Conservation (phyloP, 176 grass and related monocot species). For the Areca catechu region DNA sequence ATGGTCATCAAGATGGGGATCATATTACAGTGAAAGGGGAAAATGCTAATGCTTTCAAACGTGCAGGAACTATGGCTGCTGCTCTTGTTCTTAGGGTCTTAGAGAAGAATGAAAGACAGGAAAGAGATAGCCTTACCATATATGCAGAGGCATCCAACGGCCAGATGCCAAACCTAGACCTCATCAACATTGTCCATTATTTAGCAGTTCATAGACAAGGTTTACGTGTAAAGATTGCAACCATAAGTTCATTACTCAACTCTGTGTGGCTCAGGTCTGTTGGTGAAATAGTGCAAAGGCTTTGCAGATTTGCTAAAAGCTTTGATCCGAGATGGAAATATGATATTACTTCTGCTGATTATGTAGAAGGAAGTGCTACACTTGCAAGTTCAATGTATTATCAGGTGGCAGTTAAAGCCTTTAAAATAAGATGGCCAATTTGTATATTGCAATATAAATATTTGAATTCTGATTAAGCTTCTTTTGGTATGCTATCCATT, state of each 20-base stretch:
- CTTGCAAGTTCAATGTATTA: conserved; percentile 85
- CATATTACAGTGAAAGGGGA: conserved; percentile 12
- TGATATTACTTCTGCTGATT: conserved; percentile 65
- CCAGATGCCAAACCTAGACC: conserved; percentile 97
- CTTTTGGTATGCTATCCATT: conserved; percentile 9
- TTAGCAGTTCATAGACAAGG: conserved; percentile 96
- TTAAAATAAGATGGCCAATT: too few relatives aligned
- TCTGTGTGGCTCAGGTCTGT: conserved; percentile 49
- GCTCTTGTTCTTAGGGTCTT: conserved; percentile 77
- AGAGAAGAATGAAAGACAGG: conserved; percentile 32
- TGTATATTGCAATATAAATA: neutral
- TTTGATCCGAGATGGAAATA: conserved; percentile 83
- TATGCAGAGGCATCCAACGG: conserved; percentile 96
- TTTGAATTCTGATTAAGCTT: neutral
- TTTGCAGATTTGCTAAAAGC: conserved; percentile 61
- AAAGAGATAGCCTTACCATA: conserved; percentile 74
- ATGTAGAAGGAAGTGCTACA: conserved; percentile 66
- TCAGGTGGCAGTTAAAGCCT: conserved; percentile 39
- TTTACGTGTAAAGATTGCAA: conserved; percentile 56
- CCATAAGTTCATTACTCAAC: conserved; percentile 44
- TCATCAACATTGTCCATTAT: conserved; percentile 92
- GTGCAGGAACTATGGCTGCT: conserved; percentile 89
- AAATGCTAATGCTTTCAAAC: conserved; percentile 50
- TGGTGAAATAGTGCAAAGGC: conserved; percentile 52
- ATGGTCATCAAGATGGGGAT: conserved; percentile 13